Evolutionary conservation across 2,329 filamentous ascomycete species (phyloP).

Genomic region (Cercospora janseana): DNA sequence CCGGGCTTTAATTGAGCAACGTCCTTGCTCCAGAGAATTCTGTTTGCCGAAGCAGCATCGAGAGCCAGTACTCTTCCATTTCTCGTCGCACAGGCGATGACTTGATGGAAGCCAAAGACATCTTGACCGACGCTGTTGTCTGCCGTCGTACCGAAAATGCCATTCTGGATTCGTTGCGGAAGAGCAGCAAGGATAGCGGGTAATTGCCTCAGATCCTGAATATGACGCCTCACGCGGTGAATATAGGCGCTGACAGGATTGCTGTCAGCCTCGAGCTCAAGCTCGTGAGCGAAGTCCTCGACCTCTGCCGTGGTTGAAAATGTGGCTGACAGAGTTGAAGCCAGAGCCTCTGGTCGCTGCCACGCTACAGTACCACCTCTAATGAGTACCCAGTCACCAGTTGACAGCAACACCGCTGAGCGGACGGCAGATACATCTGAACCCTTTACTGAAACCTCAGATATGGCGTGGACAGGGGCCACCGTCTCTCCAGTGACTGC

Average conservation of each 20-base stretch:
- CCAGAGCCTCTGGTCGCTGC: conserved; percentile 77
- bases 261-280: conserved; percentile 83
- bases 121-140: conserved; percentile 59
- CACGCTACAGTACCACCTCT: conserved; percentile 79
- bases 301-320: conserved; percentile 69
- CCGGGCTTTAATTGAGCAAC: conserved; percentile 57
- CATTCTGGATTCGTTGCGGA: conserved; percentile 64
- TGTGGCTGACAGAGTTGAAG: conserved; percentile 72
- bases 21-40: conserved; percentile 71
- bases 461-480: conserved; percentile 64
- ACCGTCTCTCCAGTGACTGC: conserved; percentile 25
- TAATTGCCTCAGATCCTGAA: conserved; percentile 72
- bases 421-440: conserved; percentile 71
- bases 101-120: conserved; percentile 84
- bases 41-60: conserved; percentile 71
- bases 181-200: conserved; percentile 70
- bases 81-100: conserved; percentile 75
- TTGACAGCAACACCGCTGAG: conserved; percentile 64
- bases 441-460: conserved; percentile 76
- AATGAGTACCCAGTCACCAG: conserved; percentile 76
- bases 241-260: conserved; percentile 79
- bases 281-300: conserved; percentile 69
- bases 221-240: conserved; percentile 79
- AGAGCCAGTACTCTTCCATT: conserved; percentile 78
- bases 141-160: conserved; percentile 40